These are phyloP conservation scores for baker's yeast (Saccharomyces cerevisiae) DNA, from an alignment of 805 yeast genomes.

Conservation along the genomic window DNA sequence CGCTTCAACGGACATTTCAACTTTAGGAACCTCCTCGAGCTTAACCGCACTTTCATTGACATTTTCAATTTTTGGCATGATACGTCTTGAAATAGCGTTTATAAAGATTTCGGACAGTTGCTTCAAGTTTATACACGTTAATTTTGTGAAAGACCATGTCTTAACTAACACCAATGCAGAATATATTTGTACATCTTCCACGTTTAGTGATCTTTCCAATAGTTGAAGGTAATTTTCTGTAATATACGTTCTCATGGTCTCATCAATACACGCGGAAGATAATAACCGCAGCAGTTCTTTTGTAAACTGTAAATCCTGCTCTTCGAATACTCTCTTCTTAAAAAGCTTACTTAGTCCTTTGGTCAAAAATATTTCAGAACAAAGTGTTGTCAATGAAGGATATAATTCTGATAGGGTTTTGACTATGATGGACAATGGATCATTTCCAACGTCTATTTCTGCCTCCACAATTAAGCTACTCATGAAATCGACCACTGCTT, in stretches of 20 bases:
- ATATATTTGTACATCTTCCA: conserved; percentile 25
- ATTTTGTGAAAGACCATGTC: conserved; percentile 45
- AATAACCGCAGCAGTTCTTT: conserved; percentile 30
- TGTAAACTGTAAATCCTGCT: conserved; percentile 15
- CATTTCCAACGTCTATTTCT: conserved; percentile 17
- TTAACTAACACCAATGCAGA: conserved; percentile 45
- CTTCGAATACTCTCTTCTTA: conserved; percentile 9
- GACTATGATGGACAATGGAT: conserved; percentile 16
- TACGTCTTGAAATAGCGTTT: conserved; percentile 4
- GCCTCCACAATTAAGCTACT: conserved; percentile 22
- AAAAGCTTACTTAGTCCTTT: conserved; percentile 24
- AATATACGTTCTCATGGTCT: conserved; percentile 40
- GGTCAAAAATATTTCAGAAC: conserved; percentile 26
- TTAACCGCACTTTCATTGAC: conserved; percentile 1
- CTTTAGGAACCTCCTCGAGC: conserved; percentile 5
- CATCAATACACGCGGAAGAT: conserved; percentile 44
- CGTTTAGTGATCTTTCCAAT: conserved; percentile 32
- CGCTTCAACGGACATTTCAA: conserved; percentile 35
- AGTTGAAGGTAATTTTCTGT: conserved; percentile 37
- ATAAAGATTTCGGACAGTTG: conserved; percentile 29
- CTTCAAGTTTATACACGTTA: conserved; percentile 26
- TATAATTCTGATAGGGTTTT: conserved; percentile 20
- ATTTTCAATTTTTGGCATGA: not conserved
- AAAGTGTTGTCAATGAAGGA: conserved; percentile 22
- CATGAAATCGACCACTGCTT: conserved; percentile 11